Evolutionary conservation across 2,329 filamentous ascomycete species (phyloP), one percentile per base, ranked within the genome.

Genomic region (Triangularia setosa): DNA sequence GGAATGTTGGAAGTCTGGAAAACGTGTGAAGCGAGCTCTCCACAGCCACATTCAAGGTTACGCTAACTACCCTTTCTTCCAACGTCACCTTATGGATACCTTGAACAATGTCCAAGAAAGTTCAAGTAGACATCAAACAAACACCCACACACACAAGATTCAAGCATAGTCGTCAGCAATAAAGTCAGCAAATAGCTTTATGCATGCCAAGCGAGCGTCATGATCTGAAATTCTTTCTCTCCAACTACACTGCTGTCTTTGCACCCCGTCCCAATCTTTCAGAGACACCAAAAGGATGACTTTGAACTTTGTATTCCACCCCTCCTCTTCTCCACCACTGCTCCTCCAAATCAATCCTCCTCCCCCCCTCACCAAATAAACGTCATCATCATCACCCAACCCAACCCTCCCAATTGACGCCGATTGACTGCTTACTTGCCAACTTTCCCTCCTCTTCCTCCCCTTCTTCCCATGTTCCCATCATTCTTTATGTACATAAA

Each of bases 401-500:
- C 52, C 52, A 7, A 4, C 25, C 25, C 11, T n/a, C 52, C 52
- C 52, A 55, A 27, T 16, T 55, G 52, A 55, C 52, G 52, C 24
- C 24, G 25, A 11, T 24, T 25, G 52, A 23, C 24, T n/a, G 21
- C 23, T 55, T 55, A 4, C 18, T 54, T 24, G 30, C 30, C 14
- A 5, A n/a, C 27, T 60, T 23, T n/a, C 11, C 21, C 28, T 48
- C 18, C 21, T 28, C 7, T 18, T 57, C 44, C 27, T 60, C 55
- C 35, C 59, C 66, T 59, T n/a, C n/a, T 48, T 21, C 30, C 33
- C 16, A 33, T 40, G n/a, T 40, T 40, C 30, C 48, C 48, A 25
- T 53, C 24, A 27, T 55, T 25, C 52, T 18, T 65, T 71, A 73
- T 72, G 68, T 73, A 73, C 71, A 73, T 65, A 33, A 68, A 68